phyloP scores from a whole-genome alignment of 192 early-diverging fungal genomes.

The Backusella parvicylindrica region DNA sequence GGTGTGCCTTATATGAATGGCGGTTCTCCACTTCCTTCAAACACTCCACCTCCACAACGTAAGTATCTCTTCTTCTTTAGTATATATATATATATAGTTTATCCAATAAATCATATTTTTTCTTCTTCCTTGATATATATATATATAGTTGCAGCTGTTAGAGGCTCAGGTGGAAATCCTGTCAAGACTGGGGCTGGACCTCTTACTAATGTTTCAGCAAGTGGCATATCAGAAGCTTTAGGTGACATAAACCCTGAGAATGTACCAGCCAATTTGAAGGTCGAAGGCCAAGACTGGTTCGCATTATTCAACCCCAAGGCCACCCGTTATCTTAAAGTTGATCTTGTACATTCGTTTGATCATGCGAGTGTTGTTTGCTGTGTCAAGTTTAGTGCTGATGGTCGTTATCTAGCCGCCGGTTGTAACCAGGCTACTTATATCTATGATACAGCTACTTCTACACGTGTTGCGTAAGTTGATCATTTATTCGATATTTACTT shows the following conservation, averaged over 20 bases:
- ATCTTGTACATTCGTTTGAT: conserved; percentile 60
- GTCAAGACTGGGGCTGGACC: conserved; percentile 19
- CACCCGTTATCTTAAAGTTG: conserved; percentile 62
- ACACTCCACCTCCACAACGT: conserved; percentile 15
- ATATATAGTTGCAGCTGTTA: conserved; percentile 2
- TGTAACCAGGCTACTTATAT: conserved; percentile 93
- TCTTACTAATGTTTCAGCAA: conserved; percentile 15
- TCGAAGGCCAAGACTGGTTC: conserved; percentile 87
- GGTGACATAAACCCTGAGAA: conserved; percentile 79
- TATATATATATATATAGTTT: not conserved
- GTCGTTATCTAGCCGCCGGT: conserved; percentile 90
- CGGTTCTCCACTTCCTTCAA: conserved; percentile 9
- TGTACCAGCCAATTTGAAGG: conserved; percentile 71
- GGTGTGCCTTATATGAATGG: conserved; percentile 17
- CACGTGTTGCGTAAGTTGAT: conserved; percentile 19
- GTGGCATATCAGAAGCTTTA: conserved; percentile 33
- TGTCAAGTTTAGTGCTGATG: conserved; percentile 94
- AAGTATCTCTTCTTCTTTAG: not conserved
- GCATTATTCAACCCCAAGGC: conserved; percentile 78
- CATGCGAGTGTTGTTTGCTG: conserved; percentile 92
- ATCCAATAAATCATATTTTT: not conserved
- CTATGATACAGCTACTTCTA: conserved; percentile 64
- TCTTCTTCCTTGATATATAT: no score
- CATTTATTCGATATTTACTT: not conserved
- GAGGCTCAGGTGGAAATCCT: conserved; percentile 8